Conservation (phyloP, 129 eudicot species). For the sunflower (Helianthus annuus) region HanXRQr2.0-SUNRISE NC_035434.2:112189465-112189964, state of each 20-base stretch:
- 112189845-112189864: constrained; percentile 21
- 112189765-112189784: constrained; percentile 49
- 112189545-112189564: too few relatives aligned
- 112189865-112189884: constrained; percentile 21
- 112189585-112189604: constrained; percentile 59
- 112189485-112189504: too few relatives aligned
- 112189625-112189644: constrained; percentile 18
- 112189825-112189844: constrained; percentile 25
- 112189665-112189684: constrained; percentile 16
- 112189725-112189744: constrained; percentile 78
- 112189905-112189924: constrained; percentile 18
- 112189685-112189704: constrained; percentile 27
- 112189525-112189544: too few relatives aligned
- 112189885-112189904: constrained; percentile 11
- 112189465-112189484: too few relatives aligned
- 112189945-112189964: neutral
- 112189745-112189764: constrained; percentile 93
- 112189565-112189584: constrained; percentile 80
- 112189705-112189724: constrained; percentile 57
- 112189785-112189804: constrained; percentile 39
- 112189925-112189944: constrained; percentile 18
- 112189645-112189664: constrained; percentile 13
- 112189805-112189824: constrained; percentile 10
- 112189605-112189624: constrained; percentile 34
- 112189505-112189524: too few relatives aligned